A percentile compares a stretch with the other conserved stretches of the same genome.
Conservation (phyloP, 306 rosid genomes). For the Styphnolobium japonicum region DNA sequence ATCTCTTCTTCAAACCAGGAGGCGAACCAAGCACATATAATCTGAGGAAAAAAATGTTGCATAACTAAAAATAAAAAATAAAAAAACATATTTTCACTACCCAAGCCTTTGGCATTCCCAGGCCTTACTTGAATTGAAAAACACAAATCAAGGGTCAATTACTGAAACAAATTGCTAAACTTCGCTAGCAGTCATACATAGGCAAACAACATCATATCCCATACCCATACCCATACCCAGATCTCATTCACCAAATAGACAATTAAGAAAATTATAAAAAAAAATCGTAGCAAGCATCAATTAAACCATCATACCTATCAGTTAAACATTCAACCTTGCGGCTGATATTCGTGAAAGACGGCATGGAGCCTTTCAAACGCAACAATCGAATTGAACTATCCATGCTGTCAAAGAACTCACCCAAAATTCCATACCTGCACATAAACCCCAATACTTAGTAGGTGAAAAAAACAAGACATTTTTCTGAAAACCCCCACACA, state of each 20-base stretch:
- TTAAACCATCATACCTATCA: conserved; percentile 49
- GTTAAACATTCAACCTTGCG: conserved; percentile 52
- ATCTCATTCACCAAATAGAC: neutral
- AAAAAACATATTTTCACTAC: neutral
- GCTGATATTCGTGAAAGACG: conserved; percentile 48
- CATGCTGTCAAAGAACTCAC: conserved; percentile 54
- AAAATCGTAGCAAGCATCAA: neutral
- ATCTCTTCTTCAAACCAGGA: neutral
- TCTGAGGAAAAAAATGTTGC: neutral
- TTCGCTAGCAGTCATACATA: neutral
- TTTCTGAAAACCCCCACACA: neutral
- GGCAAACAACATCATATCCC: neutral
- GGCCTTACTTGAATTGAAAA: too few relatives aligned
- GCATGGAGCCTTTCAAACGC: conserved; percentile 38
- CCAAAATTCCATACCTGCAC: conserved; percentile 56
- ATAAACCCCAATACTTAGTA: neutral
- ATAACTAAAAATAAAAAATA: neutral
- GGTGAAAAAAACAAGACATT: neutral
- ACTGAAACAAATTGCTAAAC: too few relatives aligned
- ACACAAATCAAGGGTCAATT: too few relatives aligned
- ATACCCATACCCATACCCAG: neutral
- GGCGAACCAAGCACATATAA: too few relatives aligned
- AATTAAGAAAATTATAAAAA: neutral
- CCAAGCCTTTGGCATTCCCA: neutral
- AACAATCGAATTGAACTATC: conserved; percentile 53